Conservation (phyloP, 2,329 filamentous ascomycete species). For the Monosporascus ibericus region DNA sequence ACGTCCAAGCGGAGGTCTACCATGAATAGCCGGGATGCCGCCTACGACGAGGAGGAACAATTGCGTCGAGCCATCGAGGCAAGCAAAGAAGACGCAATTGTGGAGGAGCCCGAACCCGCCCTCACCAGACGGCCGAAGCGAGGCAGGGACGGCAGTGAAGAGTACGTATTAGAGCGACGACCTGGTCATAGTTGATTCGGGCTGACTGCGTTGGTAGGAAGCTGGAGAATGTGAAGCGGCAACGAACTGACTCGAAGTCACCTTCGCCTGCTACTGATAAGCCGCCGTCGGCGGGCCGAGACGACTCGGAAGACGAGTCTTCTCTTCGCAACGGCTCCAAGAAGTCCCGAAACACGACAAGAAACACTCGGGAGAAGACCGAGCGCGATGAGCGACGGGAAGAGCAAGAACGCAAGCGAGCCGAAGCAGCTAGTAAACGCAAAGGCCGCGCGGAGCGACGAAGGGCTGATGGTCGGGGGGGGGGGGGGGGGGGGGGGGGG, state of each 20-base stretch:
- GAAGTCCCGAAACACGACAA: constrained; percentile 52
- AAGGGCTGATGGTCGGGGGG: constrained; percentile 80
- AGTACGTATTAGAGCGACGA: constrained; percentile 54
- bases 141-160: constrained; percentile 84
- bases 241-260: constrained; percentile 74
- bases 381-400: constrained; percentile 69
- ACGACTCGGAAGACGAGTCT: constrained; percentile 69
- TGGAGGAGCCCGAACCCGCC: constrained; percentile 44
- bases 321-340: constrained; percentile 54
- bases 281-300: constrained; percentile 39
- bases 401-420: constrained; percentile 67
- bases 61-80: constrained; percentile 87
- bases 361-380: constrained; percentile 56
- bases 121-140: constrained; percentile 66
- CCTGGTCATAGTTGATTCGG: constrained; percentile 8
- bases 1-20: constrained; percentile 83
- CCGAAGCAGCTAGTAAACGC: constrained; percentile 71
- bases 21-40: constrained; percentile 93
- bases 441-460: constrained; percentile 78
- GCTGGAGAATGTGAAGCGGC: constrained; percentile 68
- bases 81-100: constrained; percentile 73
- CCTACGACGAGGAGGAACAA: constrained; percentile 91
- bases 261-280: constrained; percentile 52
- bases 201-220: constrained; percentile 46
- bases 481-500: too few relatives aligned